phyloP scores from a whole-genome alignment of 1,284 basidiomycete species.

The Tilletia caries region DNA sequence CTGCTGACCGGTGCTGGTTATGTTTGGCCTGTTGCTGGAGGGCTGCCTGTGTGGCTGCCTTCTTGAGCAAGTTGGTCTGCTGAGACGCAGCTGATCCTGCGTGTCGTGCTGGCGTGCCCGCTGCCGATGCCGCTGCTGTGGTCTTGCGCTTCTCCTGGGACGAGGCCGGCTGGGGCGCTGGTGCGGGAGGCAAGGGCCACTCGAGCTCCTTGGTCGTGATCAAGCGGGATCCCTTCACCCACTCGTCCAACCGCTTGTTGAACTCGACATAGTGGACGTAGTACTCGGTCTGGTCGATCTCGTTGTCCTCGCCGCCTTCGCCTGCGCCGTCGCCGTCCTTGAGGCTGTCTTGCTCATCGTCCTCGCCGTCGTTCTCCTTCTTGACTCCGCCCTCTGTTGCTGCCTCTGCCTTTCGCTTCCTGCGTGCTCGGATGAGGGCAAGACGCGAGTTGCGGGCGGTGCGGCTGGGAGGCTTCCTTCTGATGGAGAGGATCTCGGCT shows the following conservation, averaged over 20 bases:
- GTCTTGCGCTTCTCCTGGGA: conserved; percentile 32
- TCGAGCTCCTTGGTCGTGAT: conserved; percentile 82
- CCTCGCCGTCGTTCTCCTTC: conserved; percentile 14
- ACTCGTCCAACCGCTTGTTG: conserved; percentile 80
- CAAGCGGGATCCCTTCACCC: conserved; percentile 86
- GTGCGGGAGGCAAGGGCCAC: conserved; percentile 65
- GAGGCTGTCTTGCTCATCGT: not conserved
- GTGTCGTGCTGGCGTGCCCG: not conserved
- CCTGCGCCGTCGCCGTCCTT: not conserved
- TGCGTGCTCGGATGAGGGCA: not conserved
- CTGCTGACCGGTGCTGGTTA: not conserved
- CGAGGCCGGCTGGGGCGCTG: conserved; percentile 18
- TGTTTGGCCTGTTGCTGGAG: not conserved
- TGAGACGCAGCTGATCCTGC: conserved; percentile 13
- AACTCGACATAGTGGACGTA: conserved; percentile 45
- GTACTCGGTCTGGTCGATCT: conserved; percentile 23
- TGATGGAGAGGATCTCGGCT: conserved; percentile 50
- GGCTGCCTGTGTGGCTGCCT: conserved; percentile 41
- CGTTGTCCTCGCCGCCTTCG: not conserved
- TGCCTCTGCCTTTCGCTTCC: conserved; percentile 21
- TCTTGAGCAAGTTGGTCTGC: conserved; percentile 65
- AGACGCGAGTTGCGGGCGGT: not conserved
- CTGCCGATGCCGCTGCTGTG: too few relatives aligned
- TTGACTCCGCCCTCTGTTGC: conserved; percentile 39
- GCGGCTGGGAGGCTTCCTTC: too few relatives aligned